A percentile compares a stretch with the other conserved stretches of the same genome.
These are phyloP conservation scores for Clarireedia monteithiana DNA, from an alignment of 2,329 filamentous ascomycete species.

Conservation along the genomic window DNA sequence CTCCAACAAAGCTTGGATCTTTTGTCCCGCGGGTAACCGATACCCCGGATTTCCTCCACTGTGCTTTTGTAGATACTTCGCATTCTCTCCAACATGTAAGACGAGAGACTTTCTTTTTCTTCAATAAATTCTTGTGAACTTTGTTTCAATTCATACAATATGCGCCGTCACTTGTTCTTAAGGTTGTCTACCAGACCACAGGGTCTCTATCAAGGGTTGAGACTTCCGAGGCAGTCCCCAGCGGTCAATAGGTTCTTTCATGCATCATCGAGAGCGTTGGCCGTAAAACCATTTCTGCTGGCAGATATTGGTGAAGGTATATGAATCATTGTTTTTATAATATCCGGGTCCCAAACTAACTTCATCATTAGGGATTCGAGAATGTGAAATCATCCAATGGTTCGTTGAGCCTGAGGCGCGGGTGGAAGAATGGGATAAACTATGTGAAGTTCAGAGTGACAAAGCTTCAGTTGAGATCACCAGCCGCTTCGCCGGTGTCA, in stretches of 20 bases:
- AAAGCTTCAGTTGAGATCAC: conserved; percentile 91
- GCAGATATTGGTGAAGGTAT: conserved; percentile 82
- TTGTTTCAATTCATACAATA: conserved; percentile 24
- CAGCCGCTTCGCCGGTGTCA: conserved; percentile 87
- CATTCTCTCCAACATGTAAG: not conserved
- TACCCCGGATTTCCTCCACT: conserved; percentile 14
- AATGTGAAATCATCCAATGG: conserved; percentile 99
- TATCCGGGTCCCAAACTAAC: conserved; percentile 7
- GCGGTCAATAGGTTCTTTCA: conserved; percentile 20
- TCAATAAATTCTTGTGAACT: not conserved
- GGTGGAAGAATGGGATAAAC: conserved; percentile 94
- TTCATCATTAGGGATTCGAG: conserved; percentile 70
- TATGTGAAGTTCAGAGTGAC: conserved; percentile 97
- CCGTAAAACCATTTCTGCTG: conserved; percentile 71
- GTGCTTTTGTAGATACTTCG: not conserved
- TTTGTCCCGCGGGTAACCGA: conserved; percentile 17
- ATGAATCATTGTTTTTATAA: conserved; percentile 14
- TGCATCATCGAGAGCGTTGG: conserved; percentile 26
- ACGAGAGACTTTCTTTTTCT: not conserved
- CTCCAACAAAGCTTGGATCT: not conserved
- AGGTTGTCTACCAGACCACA: conserved; percentile 44
- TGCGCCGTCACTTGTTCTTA: conserved; percentile 49
- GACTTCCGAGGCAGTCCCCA: conserved; percentile 15
- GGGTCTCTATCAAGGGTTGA: conserved; percentile 34
- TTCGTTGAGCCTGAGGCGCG: conserved; percentile 93